Conservation (phyloP, 1,284 basidiomycete species). For the Anthracocystis panici-leucophaei region DNA sequence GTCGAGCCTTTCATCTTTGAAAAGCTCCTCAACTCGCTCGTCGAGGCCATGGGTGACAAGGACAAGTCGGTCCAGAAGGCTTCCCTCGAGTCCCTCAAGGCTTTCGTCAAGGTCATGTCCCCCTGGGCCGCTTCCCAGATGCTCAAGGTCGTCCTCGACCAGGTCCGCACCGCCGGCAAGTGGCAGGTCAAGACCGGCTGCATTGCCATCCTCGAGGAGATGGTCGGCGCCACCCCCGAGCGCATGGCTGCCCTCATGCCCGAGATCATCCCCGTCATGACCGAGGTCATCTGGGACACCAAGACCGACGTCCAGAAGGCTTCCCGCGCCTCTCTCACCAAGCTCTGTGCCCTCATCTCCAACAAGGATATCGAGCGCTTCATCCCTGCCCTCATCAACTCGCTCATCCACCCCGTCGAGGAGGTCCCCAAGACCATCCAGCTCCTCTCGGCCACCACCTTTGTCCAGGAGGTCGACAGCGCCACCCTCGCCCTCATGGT, state of each 20-base stretch:
- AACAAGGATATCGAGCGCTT: slow-evolving; percentile 96
- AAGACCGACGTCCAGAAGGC: slow-evolving; percentile 99
- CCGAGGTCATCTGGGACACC: slow-evolving; percentile 99
- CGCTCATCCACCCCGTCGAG: slow-evolving; percentile 98
- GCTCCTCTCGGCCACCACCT: slow-evolving; percentile 98
- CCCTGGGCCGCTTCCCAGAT: slow-evolving; percentile 88
- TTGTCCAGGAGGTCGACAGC: slow-evolving; percentile 99
- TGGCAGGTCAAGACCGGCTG: slow-evolving; percentile 98
- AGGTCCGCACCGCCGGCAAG: slow-evolving; percentile 96
- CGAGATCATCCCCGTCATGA: slow-evolving; percentile 93
- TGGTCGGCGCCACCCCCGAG: slow-evolving; percentile 84
- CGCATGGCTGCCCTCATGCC: slow-evolving; percentile 93
- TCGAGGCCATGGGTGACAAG: slow-evolving; percentile 94
- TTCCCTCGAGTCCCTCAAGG: slow-evolving; percentile 85
- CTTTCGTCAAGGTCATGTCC: slow-evolving; percentile 85
- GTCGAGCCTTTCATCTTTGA: slow-evolving; percentile 93
- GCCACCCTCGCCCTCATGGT: slow-evolving; percentile 99
- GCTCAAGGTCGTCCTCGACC: slow-evolving; percentile 89
- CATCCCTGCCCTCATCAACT: slow-evolving; percentile 90
- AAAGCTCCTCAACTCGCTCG: slow-evolving; percentile 83
- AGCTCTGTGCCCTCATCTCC: slow-evolving; percentile 77
- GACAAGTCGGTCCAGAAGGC: slow-evolving; percentile 85
- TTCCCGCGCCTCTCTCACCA: slow-evolving; percentile 91
- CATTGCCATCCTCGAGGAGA: slow-evolving; percentile 86
- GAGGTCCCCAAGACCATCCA: slow-evolving; percentile 96